Base-by-base conservation (phyloP, 768 basidiomycete species). In the Clitopilus passeckerianus region DNA sequence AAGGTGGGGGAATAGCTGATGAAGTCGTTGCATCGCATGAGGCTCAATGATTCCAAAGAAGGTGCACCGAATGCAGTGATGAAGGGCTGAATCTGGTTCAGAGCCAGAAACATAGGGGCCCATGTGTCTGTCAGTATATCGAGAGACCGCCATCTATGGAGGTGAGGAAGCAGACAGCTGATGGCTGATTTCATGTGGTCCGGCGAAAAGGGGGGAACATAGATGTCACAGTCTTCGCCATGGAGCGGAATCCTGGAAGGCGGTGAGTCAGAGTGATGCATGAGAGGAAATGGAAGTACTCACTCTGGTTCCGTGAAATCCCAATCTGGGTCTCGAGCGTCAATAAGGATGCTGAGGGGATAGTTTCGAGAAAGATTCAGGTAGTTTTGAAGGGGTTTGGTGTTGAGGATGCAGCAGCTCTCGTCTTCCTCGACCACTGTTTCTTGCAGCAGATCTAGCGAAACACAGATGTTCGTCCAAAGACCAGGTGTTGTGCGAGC, bases 21-120 rank as follows among this genome's bases (percentile, higher is more conserved):
- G 64, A 79, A 83, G 59, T 84, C 82, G 64, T 85, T 85, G 70
- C 83, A 87, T 33, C 81, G 80, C 77, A 86, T 83, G 18, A 87
- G 72, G 24, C 76, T 75, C 50, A 87, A 69, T 5, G 75, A 78
- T 66, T 84, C 79, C 43, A 85, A 77, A 20, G 65, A 64, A 7
- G 77, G 76, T 8, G 79, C 78, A 41, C 77, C 75, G 27, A 61
- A 53, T 15, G 68, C 64, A 33, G 67, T 62, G 57, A 80, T 66
- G 14, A 63, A 56, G 7, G 72, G 70, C 61, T 82, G 80, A 34
- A 86, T 75, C 9, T 71, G 67, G 23, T 67, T 63, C 16, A 87
- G 73, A 10, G 81, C 84, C 53, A 74, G 67, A 62, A 80, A 75
- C 82, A 87, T 82, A 14, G 84, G 84, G n/a, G 76, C 74, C 78